Evolutionary conservation across 768 basidiomycete species (phyloP), one percentile per base, ranked within the genome.

Genomic region (Pisolithus tinctorius): DNA sequence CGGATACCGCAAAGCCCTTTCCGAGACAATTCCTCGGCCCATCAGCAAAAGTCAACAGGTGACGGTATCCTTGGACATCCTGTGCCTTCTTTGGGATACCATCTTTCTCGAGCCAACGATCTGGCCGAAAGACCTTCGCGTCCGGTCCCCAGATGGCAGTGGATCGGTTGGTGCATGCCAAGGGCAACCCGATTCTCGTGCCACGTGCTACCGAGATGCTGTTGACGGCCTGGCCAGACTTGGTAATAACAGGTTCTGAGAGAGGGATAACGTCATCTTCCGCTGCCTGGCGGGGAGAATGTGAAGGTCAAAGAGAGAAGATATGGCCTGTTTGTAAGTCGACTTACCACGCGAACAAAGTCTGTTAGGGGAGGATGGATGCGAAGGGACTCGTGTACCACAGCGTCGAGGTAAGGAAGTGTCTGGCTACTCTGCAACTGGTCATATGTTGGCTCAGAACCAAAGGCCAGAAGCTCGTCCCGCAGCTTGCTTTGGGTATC

Each of bases 211-310:
- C 61, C 13, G 51, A 54, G 20, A 77, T 56, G 11, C 57, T 60
- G 41, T 67, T 57, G 1, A 69, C 61, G 4, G 53, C 13, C 14
- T 70, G 46, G 0, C 73, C 69, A 4, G 63, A 53, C 4, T 60
- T 37, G 29, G 62, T 56, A 20, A 55, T 47, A 9, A 71, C 56
- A 2, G 75, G 70, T 13, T 55, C 49, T 4, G 59, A 63, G 40
- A 76, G 58, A 1, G 72, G 71, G 17, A 76, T 57, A 0, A 75
- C 47, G 41, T 74, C 71, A 52, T 75, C 71, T 50, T 63, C 60
- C 3, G 54, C 38, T 7, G 73, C 70, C 74, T 74, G 52, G 3
- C 27, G 45, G 8, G 8, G 20, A 2, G 10, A 9, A 43, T 45
- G 14, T 34, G n/a, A 53, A 17, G 29, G 13, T 46, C 29, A 31